Conservation (phyloP, 1,284 basidiomycete species). For the Pseudozyma sp. region DNA sequence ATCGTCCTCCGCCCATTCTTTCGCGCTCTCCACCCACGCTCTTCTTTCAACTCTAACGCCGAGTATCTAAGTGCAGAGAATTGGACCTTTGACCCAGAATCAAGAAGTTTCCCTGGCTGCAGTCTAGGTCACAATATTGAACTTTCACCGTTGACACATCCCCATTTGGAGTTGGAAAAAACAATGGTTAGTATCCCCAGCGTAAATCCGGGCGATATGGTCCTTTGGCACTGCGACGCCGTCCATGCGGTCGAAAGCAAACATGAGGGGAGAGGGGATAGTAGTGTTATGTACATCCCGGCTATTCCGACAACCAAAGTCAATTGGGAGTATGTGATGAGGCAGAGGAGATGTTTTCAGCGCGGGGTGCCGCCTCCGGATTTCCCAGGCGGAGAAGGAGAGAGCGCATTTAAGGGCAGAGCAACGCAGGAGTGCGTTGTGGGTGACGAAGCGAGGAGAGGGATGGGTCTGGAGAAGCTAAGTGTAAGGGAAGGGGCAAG, state of each 20-base stretch:
- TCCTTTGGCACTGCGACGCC: slow-evolving; percentile 84
- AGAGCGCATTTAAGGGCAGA: slow-evolving; percentile 74
- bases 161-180: slow-evolving; percentile 76
- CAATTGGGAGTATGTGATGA: slow-evolving; percentile 77
- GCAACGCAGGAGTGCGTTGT: slow-evolving; percentile 65
- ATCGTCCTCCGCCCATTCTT: slow-evolving; percentile 82
- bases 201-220: slow-evolving; percentile 79
- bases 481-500: background rate
- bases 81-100: slow-evolving; percentile 74
- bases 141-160: slow-evolving; percentile 76
- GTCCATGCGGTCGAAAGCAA: slow-evolving; percentile 79
- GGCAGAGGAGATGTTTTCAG: slow-evolving; percentile 75
- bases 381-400: slow-evolving; percentile 81
- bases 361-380: slow-evolving; percentile 77
- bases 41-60: background rate
- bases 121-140: slow-evolving; percentile 77
- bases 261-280: slow-evolving; percentile 76
- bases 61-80: slow-evolving; percentile 40
- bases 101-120: slow-evolving; percentile 74
- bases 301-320: slow-evolving; percentile 77
- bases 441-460: slow-evolving; percentile 7
- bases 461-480: slow-evolving; percentile 33
- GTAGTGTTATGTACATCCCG: slow-evolving; percentile 83
- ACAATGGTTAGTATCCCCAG: slow-evolving; percentile 78
- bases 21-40: slow-evolving; percentile 68